Percentiles rank a stretch among this genome's conserved stretches.
These are phyloP conservation scores for Neostapfia colusana DNA, from an alignment of 176 grass and related monocot species.

Conservation along the genomic window DNA sequence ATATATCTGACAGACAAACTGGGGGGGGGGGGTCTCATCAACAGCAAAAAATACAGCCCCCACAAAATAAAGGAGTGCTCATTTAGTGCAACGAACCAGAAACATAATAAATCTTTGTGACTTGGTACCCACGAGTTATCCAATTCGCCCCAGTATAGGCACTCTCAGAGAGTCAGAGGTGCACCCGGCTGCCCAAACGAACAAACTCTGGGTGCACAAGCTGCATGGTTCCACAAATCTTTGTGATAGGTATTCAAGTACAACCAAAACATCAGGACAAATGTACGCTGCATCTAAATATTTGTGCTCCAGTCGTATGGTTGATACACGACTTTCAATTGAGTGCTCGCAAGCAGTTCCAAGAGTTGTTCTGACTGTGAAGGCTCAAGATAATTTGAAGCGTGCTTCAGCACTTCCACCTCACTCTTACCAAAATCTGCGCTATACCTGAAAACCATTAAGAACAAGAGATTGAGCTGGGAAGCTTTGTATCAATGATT, in stretches of 20 bases:
- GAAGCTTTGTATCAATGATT: background rate
- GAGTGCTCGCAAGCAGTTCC: conserved; percentile 68
- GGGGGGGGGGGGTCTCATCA: too few relatives aligned
- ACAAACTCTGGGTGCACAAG: background rate
- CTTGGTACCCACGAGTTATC: background rate
- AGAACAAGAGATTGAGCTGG: background rate
- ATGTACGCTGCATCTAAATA: conserved; percentile 40
- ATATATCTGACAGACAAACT: background rate
- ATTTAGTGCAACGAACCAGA: too few relatives aligned
- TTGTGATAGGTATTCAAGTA: conserved; percentile 32
- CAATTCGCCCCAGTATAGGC: background rate
- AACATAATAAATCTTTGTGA: background rate
- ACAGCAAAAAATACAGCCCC: too few relatives aligned
- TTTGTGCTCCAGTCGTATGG: conserved; percentile 85
- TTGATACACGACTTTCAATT: conserved; percentile 79
- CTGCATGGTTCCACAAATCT: background rate
- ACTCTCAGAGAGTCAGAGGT: background rate
- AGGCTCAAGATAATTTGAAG: conserved; percentile 79
- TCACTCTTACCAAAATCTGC: conserved; percentile 89
- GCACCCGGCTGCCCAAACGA: background rate
- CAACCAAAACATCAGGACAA: conserved; percentile 24
- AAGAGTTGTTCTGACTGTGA: conserved; percentile 61
- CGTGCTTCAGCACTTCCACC: conserved; percentile 82
- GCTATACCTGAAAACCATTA: conserved; percentile 68
- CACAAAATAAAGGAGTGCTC: too few relatives aligned